phyloP scores from a whole-genome alignment of 1,139 yeast genomes.

The Chernovozyma sophiae-reginae region DNA sequence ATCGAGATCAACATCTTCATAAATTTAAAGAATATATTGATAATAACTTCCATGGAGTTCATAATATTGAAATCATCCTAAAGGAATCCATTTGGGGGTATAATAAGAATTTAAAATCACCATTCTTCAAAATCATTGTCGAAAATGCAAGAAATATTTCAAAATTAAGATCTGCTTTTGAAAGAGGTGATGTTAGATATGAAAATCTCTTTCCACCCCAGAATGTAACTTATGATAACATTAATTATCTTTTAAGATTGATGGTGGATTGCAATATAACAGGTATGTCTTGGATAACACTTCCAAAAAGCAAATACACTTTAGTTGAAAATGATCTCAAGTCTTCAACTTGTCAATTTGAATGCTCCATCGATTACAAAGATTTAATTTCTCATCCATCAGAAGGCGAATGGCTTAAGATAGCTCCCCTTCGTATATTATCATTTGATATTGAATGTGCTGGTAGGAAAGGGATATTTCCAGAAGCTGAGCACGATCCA shows the following conservation, averaged over 20 bases:
- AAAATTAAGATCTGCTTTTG: conserved; percentile 72
- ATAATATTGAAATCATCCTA: conserved; percentile 56
- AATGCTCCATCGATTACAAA: conserved; percentile 63
- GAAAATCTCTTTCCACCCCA: conserved; percentile 57
- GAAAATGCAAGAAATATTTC: conserved; percentile 64
- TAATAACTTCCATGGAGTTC: conserved; percentile 52
- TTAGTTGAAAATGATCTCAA: conserved; percentile 32
- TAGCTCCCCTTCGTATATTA: conserved; percentile 89
- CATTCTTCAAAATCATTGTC: conserved; percentile 72
- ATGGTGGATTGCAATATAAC: conserved; percentile 91
- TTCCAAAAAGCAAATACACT: conserved; percentile 70
- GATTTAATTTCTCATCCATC: conserved; percentile 77
- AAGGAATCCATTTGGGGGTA: conserved; percentile 96
- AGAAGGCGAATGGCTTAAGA: conserved; percentile 90
- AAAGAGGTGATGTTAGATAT: conserved; percentile 72
- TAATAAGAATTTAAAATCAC: conserved; percentile 70
- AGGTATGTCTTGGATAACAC: conserved; percentile 97
- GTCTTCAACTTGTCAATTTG: conserved; percentile 81
- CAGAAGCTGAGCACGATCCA: conserved; percentile 90
- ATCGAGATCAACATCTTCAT: conserved; percentile 47
- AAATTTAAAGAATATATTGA: conserved; percentile 48
- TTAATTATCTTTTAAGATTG: conserved; percentile 76
- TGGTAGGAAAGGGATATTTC: conserved; percentile 94
- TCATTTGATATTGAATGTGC: conserved; percentile 99
- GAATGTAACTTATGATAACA: conserved; percentile 79